phyloP scores from a whole-genome alignment of 1,284 basidiomycete genomes.

The Irpex rosettiformis region DNA sequence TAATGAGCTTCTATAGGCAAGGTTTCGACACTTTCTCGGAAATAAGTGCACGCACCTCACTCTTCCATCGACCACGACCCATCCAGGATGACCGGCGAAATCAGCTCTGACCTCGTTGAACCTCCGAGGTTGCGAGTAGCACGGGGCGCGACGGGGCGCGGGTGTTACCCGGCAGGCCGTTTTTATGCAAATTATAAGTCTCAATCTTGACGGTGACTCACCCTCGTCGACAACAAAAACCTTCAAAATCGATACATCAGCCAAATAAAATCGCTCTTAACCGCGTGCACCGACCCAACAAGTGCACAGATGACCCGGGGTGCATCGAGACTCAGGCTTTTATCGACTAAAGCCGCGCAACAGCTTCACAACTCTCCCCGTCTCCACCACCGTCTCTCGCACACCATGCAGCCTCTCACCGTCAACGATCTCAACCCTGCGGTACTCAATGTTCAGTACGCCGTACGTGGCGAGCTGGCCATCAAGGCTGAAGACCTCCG shows the following conservation, averaged over 20 bases:
- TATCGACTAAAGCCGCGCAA: background rate
- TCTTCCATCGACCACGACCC: background rate
- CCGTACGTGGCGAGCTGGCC: slow-evolving; percentile 95
- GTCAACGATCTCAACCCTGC: slow-evolving; percentile 76
- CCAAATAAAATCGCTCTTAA: background rate
- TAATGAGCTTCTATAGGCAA: background rate
- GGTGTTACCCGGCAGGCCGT: background rate
- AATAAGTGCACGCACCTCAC: background rate
- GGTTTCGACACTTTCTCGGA: background rate
- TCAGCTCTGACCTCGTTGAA: background rate
- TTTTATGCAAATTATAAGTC: background rate
- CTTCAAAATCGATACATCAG: background rate
- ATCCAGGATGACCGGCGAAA: background rate
- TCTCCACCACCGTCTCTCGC: slow-evolving; percentile 3
- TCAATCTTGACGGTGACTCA: background rate
- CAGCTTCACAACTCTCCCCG: background rate
- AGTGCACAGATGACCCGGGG: slow-evolving; percentile 3
- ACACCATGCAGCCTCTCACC: slow-evolving; percentile 55
- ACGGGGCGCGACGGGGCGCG: background rate
- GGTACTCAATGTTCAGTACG: slow-evolving; percentile 89
- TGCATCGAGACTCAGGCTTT: background rate
- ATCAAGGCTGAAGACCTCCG: slow-evolving; percentile 88
- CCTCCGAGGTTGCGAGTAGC: background rate
- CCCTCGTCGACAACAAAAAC: background rate
- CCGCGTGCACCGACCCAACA: background rate